A percentile compares a stretch with the other conserved stretches of the same genome.
phyloP scores from a whole-genome alignment of 2,329 filamentous ascomycete species.

The Xylariaceae sp. region DNA sequence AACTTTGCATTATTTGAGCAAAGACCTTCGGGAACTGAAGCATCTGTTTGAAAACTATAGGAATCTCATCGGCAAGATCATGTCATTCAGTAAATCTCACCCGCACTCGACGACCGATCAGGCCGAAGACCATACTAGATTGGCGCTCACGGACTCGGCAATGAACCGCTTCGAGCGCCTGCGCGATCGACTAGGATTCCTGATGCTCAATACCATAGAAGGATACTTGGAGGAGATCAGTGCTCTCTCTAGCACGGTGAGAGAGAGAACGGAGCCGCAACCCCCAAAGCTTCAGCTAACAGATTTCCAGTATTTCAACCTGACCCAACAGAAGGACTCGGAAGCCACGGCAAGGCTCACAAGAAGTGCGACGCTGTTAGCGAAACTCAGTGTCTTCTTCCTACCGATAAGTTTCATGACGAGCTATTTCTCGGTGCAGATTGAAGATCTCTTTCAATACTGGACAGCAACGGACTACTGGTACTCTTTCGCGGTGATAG shows the following conservation, averaged over 20 bases:
- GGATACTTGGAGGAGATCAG: conserved; percentile 67
- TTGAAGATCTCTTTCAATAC: conserved; percentile 48
- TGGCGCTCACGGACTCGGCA: conserved; percentile 40
- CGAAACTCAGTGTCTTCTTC: conserved; percentile 72
- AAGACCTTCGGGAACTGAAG: conserved; percentile 55
- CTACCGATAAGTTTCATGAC: conserved; percentile 72
- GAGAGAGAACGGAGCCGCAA: conserved; percentile 13
- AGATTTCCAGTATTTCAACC: conserved; percentile 63
- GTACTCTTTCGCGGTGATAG: conserved; percentile 61
- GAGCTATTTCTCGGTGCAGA: conserved; percentile 66
- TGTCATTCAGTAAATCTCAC: conserved; percentile 30
- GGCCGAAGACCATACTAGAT: conserved; percentile 12
- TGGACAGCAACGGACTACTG: conserved; percentile 64
- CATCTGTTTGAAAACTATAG: conserved; percentile 59
- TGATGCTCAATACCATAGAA: conserved; percentile 58
- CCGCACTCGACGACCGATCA: conserved; percentile 1
- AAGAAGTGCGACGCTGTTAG: conserved; percentile 65
- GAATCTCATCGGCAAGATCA: conserved; percentile 56
- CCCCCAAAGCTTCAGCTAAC: neutral
- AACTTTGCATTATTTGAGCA: conserved; percentile 54
- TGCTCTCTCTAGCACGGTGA: conserved; percentile 62
- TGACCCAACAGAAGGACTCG: conserved; percentile 72
- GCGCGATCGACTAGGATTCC: conserved; percentile 53
- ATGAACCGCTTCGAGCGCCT: conserved; percentile 55
- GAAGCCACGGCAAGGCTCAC: conserved; percentile 68